Conservation (phyloP, 257 asterid species). For the Gentiana dahurica region DNA sequence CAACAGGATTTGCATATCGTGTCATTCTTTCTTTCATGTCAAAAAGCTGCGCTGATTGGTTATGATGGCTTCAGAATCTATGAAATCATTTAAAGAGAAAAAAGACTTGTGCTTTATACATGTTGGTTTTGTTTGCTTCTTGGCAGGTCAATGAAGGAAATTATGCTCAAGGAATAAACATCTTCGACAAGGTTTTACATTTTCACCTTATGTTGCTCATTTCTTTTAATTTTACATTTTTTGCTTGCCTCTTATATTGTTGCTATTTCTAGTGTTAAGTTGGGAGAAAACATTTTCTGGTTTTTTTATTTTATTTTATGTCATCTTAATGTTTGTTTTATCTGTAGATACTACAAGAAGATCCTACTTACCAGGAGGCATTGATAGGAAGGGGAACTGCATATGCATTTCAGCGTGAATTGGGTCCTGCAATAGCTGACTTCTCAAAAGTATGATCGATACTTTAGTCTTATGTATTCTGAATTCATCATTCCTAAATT, state of each 20-base stretch:
- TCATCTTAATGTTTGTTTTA: constrained; percentile 10
- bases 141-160: constrained; percentile 96
- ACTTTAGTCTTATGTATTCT: constrained; percentile 1
- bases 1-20: neutral
- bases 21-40: constrained; percentile 7
- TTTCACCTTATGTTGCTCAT: neutral
- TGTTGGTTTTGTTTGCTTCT: neutral
- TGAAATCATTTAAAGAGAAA: no score
- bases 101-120: no score
- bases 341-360: constrained; percentile 72
- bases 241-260: constrained; percentile 8
- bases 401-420: constrained; percentile 93
- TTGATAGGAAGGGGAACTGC: constrained; percentile 98
- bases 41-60: neutral
- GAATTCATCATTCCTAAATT: neutral
- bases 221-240: constrained; percentile 11
- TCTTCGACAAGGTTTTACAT: constrained; percentile 74
- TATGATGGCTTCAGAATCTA: neutral
- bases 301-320: neutral
- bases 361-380: constrained; percentile 93
- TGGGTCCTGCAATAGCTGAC: constrained; percentile 91
- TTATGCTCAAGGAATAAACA: constrained; percentile 74
- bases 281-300: constrained; percentile 9
- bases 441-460: constrained; percentile 58
- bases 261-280: constrained; percentile 11